phyloP scores from a whole-genome alignment of 1,139 yeast genomes.

The Tardiomyces blankii region DNA sequence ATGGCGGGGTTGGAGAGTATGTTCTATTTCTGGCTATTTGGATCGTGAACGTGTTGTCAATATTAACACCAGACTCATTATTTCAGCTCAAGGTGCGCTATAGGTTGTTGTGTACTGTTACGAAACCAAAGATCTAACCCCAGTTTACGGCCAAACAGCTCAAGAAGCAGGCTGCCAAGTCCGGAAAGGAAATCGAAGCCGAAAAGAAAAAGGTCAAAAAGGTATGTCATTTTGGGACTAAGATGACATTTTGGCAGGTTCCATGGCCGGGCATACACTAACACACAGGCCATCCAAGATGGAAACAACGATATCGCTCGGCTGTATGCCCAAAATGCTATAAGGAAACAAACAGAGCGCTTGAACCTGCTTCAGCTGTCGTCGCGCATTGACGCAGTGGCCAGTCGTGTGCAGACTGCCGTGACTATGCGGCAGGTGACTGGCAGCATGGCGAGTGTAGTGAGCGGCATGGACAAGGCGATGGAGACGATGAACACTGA shows the following conservation, averaged over 20 bases:
- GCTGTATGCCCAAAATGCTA: slow-evolving; percentile 91
- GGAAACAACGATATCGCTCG: slow-evolving; percentile 92
- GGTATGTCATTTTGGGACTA: not conserved
- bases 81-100: no score
- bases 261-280: slow-evolving; percentile 6
- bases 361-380: slow-evolving; percentile 73
- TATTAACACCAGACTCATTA: no score
- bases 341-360: slow-evolving; percentile 81
- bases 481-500: slow-evolving; percentile 93
- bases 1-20: no score
- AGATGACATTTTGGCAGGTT: no score
- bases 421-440: slow-evolving; percentile 94
- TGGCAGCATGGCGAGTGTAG: slow-evolving; percentile 87
- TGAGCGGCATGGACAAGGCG: slow-evolving; percentile 93
- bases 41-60: no score
- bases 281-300: slow-evolving; percentile 50
- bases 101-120: no score
- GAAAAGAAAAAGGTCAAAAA: slow-evolving; percentile 88
- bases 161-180: slow-evolving; percentile 78
- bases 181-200: slow-evolving; percentile 78
- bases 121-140: slow-evolving; percentile 27
- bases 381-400: slow-evolving; percentile 90
- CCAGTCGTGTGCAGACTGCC: slow-evolving; percentile 92
- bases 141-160: slow-evolving; percentile 90
- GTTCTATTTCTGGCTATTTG: no score